phyloP scores from a whole-genome alignment of 345 rosid species.

The Crucihimalaya himalaica region DNA sequence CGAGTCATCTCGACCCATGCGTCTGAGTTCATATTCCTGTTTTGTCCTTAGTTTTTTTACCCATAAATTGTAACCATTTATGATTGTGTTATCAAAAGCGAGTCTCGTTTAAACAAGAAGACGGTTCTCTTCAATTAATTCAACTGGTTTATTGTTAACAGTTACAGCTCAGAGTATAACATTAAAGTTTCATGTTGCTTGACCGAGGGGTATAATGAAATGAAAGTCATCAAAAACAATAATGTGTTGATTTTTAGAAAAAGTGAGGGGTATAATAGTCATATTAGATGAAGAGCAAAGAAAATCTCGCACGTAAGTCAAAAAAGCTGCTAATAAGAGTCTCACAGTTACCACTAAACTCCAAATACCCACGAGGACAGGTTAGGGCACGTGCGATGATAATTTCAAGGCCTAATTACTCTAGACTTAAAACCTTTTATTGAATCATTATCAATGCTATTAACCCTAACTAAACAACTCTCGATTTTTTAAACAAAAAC shows the following conservation, averaged over 20 bases:
- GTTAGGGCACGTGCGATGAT: conserved; percentile 21
- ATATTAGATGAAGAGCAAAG: not conserved
- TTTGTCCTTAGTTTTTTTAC: not conserved
- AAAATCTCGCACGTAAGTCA: not conserved
- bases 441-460: not conserved
- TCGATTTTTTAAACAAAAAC: not conserved
- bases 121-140: not conserved
- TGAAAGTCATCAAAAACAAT: not conserved
- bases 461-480: not conserved
- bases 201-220: not conserved
- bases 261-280: not conserved
- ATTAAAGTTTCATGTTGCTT: not conserved
- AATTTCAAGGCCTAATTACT: conserved; percentile 5
- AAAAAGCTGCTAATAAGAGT: conserved; percentile 7
- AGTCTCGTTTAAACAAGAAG: not conserved
- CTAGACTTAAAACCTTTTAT: not conserved
- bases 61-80: not conserved
- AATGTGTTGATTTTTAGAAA: too few relatives aligned
- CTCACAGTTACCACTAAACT: not conserved
- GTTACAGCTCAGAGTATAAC: not conserved
- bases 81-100: not conserved
- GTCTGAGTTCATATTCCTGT: not conserved
- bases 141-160: not conserved
- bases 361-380: conserved; percentile 3
- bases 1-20: conserved; percentile 38